Conservation (phyloP, 2,329 filamentous ascomycete species). For the Phaeosphaeria sp. region DNA sequence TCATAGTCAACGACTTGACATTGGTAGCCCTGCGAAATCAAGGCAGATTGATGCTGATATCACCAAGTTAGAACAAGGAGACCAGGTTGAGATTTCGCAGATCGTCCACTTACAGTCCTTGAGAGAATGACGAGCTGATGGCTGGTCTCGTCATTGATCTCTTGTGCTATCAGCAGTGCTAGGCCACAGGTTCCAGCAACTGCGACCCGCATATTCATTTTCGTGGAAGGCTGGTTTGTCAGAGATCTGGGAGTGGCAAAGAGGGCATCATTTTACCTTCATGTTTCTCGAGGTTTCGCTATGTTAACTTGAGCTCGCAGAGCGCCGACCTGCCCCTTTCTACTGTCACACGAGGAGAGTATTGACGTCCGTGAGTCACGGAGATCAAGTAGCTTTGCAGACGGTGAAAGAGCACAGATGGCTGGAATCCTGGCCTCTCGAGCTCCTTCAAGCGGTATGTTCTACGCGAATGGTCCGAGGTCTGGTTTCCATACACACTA, state of each 20-base stretch:
- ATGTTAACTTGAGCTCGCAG: slow-evolving; percentile 9
- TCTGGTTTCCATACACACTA: slow-evolving; percentile 4
- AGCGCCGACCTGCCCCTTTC: slow-evolving; percentile 9
- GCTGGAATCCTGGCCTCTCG: slow-evolving; percentile 15
- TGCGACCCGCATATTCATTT: slow-evolving; percentile 64
- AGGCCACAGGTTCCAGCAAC: slow-evolving; percentile 68
- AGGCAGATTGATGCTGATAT: slow-evolving; percentile 60
- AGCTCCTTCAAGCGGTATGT: slow-evolving; percentile 13
- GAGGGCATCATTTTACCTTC: slow-evolving; percentile 6
- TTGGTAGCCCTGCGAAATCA: slow-evolving; percentile 66
- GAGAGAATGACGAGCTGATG: slow-evolving; percentile 76
- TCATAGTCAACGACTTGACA: slow-evolving; percentile 73
- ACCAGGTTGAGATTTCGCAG: background rate
- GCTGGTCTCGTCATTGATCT: slow-evolving; percentile 66
- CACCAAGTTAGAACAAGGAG: slow-evolving; percentile 12
- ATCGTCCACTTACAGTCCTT: slow-evolving; percentile 59
- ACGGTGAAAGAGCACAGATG: slow-evolving; percentile 29
- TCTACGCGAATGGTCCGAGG: slow-evolving; percentile 11
- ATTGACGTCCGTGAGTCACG: slow-evolving; percentile 40
- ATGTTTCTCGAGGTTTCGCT: background rate
- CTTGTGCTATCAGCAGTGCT: slow-evolving; percentile 63
- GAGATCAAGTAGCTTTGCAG: slow-evolving; percentile 14
- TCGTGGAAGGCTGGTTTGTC: slow-evolving; percentile 1
- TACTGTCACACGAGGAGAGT: slow-evolving; percentile 18
- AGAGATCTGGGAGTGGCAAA: background rate